Base-by-base conservation (phyloP, 306 rosid genomes). In the Ormosia emarginata region DNA sequence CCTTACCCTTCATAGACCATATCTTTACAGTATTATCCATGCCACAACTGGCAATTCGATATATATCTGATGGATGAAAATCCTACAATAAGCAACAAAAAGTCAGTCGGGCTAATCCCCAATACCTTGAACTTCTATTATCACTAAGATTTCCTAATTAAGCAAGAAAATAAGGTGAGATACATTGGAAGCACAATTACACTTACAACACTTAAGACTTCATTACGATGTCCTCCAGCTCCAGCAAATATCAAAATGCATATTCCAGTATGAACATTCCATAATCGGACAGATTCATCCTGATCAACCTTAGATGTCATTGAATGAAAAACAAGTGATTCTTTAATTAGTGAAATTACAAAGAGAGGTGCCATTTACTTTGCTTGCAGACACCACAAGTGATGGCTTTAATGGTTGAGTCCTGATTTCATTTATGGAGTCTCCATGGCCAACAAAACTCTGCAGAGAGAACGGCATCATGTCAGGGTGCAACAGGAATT, bases 381-480 rank as follows among this genome's bases (percentile, higher is more conserved):
- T 95, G 92, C 99, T 95, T 36, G 98, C 98, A 40, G 99, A 92
- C 73, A 95, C 86, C 37, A 93, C 87, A 70, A 95, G 98, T 62
- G 97, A 79, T 64, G 99, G 93, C 84, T 84, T 90, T 80, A 93
- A 74, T 17, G 94, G 74, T 76, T 95, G 99, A 76, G 99, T 93
- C 85, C 97, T 92, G 85, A 95, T 87, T 86, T 95, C 99, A 75
- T 95, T 95, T 87, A 95, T 87, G 40, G 98, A 91, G 74, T 92
- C 97, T 29, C 99, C 99, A 83, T 95, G 99, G 84, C 98, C 99
- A 61, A 95, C 90, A 83, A 95, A 93, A 85, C 97, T 92, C 99
- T 95, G 91, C 79, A 76, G 5, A 71, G 52, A 72, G 67, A 67
- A 57, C 37, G 41, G 41, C 24, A 56, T 49, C 43, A 67, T 14